Evolutionary conservation across 2,329 filamentous ascomycete species (phyloP).

Genomic region (Annulohypoxylon truncatum): DNA sequence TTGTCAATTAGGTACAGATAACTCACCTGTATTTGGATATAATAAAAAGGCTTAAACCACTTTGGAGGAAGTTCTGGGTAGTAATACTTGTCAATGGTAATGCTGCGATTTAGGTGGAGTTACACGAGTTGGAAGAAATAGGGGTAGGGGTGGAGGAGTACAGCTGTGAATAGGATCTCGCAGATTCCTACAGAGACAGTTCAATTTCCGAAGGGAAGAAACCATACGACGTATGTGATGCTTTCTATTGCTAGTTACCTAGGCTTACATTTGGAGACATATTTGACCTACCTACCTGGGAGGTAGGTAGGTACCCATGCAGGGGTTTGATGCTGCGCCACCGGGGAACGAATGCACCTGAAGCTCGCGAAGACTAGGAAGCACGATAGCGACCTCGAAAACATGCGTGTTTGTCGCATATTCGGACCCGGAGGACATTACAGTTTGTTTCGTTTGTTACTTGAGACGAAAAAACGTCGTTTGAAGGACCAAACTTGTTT

Average conservation of each 20-base stretch:
- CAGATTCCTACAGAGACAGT: background rate
- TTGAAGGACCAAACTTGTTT: constrained; percentile 1
- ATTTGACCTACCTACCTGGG: background rate
- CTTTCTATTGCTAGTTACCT: background rate
- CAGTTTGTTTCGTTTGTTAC: constrained; percentile 4
- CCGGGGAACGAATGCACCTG: background rate
- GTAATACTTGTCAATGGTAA: background rate
- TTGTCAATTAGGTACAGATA: no score
- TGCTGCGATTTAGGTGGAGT: no score
- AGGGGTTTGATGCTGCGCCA: constrained; percentile 11
- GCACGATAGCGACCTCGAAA: background rate
- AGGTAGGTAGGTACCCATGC: background rate
- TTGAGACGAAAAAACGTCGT: background rate
- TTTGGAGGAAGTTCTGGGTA: no score
- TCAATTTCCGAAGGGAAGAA: background rate
- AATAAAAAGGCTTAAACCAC: no score
- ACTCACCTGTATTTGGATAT: no score
- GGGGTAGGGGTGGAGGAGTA: background rate
- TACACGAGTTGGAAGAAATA: no score
- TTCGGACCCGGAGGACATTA: background rate
- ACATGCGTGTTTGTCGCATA: background rate
- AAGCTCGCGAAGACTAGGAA: constrained; percentile 9
- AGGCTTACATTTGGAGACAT: background rate
- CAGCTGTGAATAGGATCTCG: background rate
- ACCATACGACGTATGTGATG: background rate